Conservation (phyloP, 1,139 yeast genomes). For the Yarrowia galli region DNA sequence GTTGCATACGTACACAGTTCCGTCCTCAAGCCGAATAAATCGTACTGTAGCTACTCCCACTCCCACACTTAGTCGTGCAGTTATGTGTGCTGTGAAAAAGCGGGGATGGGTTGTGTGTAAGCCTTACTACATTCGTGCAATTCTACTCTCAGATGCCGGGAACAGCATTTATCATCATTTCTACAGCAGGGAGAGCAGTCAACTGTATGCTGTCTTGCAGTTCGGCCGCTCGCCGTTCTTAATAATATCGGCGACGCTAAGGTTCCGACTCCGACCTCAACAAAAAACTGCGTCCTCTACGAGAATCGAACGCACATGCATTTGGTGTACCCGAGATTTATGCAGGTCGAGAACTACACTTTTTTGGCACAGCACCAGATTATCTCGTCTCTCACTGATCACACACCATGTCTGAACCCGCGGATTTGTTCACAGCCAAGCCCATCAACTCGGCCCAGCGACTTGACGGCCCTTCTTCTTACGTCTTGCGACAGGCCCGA, state of each 20-base stretch:
- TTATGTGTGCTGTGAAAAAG: not conserved
- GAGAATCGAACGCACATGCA: conserved; percentile 5
- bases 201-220: not conserved
- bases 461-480: conserved; percentile 78
- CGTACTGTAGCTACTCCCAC: not conserved
- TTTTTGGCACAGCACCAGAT: conserved; percentile 8
- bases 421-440: conserved; percentile 37
- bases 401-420: conserved; percentile 35
- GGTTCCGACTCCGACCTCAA: not conserved
- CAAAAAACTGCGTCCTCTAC: too few relatives aligned
- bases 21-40: not conserved
- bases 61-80: not conserved
- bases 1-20: not conserved
- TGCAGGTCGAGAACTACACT: conserved; percentile 12
- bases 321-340: not conserved
- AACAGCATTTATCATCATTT: too few relatives aligned
- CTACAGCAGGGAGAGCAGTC: too few relatives aligned
- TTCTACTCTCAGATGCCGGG: too few relatives aligned
- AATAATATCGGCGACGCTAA: not conserved
- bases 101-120: not conserved
- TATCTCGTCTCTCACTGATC: conserved; percentile 10
- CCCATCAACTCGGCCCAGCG: conserved; percentile 63
- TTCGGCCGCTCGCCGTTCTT: not conserved
- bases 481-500: conserved; percentile 76
- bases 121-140: too few relatives aligned